Conservation (phyloP, 345 rosid genomes). For the Eutrema heterophyllum region DNA sequence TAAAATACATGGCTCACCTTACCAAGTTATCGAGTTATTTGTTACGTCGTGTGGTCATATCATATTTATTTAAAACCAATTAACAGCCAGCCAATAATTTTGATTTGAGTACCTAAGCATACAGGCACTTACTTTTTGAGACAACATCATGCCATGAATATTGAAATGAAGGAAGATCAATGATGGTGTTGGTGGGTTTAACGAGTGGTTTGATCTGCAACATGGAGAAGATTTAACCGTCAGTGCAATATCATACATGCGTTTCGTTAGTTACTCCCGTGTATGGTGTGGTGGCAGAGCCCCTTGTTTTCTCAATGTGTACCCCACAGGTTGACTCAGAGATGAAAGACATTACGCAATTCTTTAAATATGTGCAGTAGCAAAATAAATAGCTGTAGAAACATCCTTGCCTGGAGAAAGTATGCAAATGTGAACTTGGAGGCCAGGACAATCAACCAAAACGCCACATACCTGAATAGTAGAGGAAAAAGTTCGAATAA, state of each 20-base stretch:
- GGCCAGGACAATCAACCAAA: conserved; percentile 80
- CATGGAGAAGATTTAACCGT: conserved; percentile 4
- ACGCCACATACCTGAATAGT: conserved; percentile 77
- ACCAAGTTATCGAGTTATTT: conserved; percentile 1
- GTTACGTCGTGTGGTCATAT: not conserved
- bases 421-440: conserved; percentile 92
- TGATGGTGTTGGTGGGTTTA: conserved; percentile 56
- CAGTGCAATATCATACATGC: not conserved
- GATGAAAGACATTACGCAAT: too few relatives aligned
- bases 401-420: conserved; percentile 89
- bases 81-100: not conserved
- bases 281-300: not conserved
- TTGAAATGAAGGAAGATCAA: conserved; percentile 33
- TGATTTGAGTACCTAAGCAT: not conserved
- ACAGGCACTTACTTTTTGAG: conserved; percentile 66
- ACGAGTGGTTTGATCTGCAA: conserved; percentile 92
- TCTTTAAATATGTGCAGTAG: not conserved
- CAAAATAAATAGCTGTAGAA: conserved; percentile 3
- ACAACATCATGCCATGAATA: conserved; percentile 97
- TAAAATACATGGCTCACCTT: not conserved
- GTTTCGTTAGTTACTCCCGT: not conserved
- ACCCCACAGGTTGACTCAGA: not conserved
- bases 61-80: not conserved
- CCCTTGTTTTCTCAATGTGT: not conserved
- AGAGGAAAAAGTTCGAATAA: not conserved